Conservation (phyloP, 2,329 filamentous ascomycete species). For the Chrysoporthe cubensis region DNA sequence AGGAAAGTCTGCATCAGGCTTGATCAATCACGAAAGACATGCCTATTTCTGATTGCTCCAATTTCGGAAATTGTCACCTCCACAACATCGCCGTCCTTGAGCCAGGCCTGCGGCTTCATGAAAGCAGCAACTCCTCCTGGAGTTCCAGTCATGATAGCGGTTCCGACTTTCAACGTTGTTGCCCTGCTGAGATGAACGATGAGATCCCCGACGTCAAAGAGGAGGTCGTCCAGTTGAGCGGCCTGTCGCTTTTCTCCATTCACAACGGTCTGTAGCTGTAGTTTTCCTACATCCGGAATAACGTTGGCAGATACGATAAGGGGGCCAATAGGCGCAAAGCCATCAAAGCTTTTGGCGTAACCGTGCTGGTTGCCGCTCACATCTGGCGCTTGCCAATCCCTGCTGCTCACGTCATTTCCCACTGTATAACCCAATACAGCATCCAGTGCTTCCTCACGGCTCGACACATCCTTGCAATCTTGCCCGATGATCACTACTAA, state of each 20-base stretch:
- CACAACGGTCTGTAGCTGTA: constrained; percentile 39
- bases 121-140: constrained; percentile 46
- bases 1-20: too few relatives aligned
- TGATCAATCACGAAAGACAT: too few relatives aligned
- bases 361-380: constrained; percentile 47
- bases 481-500: constrained; percentile 54
- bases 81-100: constrained; percentile 42
- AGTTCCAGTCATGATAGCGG: constrained; percentile 50
- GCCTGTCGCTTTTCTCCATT: constrained; percentile 52
- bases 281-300: not conserved
- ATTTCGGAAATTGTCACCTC: constrained; percentile 40
- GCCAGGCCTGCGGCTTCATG: constrained; percentile 38
- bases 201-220: constrained; percentile 46
- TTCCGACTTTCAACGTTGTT: constrained; percentile 48
- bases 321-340: constrained; percentile 55
- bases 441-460: constrained; percentile 49
- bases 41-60: constrained; percentile 33
- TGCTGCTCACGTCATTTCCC: constrained; percentile 56
- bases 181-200: constrained; percentile 46
- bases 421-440: constrained; percentile 60
- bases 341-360: constrained; percentile 55
- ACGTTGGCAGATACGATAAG: constrained; percentile 35
- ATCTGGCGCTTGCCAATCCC: constrained; percentile 53
- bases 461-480: constrained; percentile 52
- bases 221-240: constrained; percentile 46